Evolutionary conservation across 2,329 filamentous ascomycete species (phyloP), one percentile per base, ranked within the genome.

Genomic region (Sphaerulina populicola): DNA sequence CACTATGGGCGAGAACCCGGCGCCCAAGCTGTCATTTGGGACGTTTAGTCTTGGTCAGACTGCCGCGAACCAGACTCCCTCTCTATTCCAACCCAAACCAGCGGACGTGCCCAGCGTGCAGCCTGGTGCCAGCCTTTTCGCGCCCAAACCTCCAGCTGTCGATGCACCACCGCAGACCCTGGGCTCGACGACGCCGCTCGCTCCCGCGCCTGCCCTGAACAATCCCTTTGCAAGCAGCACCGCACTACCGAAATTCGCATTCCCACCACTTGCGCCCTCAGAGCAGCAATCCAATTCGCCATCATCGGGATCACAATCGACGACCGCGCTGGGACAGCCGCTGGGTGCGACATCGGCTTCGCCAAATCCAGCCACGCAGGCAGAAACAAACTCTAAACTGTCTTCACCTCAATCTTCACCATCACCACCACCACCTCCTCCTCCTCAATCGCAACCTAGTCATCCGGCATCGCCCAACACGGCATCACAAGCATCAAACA

Each of bases 361-460:
- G 50, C 54, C 51, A 43, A 54, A 44, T 52, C 33, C 43, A 29
- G 44, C 44, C 38, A 48, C 47, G 50, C 52, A 54, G 49, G n/a
- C 56, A 45, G 56, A 60, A 53, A 56, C 51, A 44, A 56, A 60
- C 47, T 35, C 47, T 40, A 55, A 52, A 52, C 41, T 50, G 31
- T 8, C 10, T 9, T 37, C 47, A 33, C 30, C 52, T 33, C 51
- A 54, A 37, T 45, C 23, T 27, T 27, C 23, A 6, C 6, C 35
- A 6, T 27, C 35, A 35, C 31, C 31, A 30, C 53, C 23, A 6
- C 6, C 35, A 6, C 6, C 35, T 10, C 31, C 31, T 36, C 53
- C 55, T 49, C 31, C 43, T 45, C 50, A 51, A 37, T 43, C 43
- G 23, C 23, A 27, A 27, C 6, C 23, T 6, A 27, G 23, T 42